phyloP scores from a whole-genome alignment of 768 basidiomycete genomes.

The Rhizopogon sp. region DNA sequence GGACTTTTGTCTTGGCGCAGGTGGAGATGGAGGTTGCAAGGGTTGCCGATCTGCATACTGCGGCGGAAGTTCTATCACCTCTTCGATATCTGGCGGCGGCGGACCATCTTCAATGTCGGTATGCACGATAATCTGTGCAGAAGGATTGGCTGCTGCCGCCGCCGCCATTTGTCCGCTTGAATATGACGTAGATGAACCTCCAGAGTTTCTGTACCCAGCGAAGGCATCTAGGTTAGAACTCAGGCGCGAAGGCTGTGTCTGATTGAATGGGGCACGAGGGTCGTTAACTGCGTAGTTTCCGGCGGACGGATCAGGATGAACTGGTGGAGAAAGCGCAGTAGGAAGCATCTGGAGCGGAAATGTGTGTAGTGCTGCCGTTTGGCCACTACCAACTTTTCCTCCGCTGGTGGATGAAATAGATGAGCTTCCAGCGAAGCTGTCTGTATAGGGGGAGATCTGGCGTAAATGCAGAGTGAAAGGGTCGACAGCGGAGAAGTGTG shows the following conservation, averaged over 20 bases:
- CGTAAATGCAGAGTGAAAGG: constrained; percentile 11
- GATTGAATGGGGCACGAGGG: background rate
- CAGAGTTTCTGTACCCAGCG: constrained; percentile 11
- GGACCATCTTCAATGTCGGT: constrained; percentile 59
- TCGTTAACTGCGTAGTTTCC: background rate
- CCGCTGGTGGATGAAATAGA: constrained; percentile 33
- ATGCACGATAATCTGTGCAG: constrained; percentile 59
- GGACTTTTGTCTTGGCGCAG: too few relatives aligned
- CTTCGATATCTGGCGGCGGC: constrained; percentile 35
- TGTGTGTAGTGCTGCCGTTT: constrained; percentile 20
- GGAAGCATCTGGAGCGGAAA: constrained; percentile 8
- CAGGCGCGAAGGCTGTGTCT: constrained; percentile 8
- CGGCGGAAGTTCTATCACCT: constrained; percentile 70
- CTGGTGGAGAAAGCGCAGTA: constrained; percentile 30
- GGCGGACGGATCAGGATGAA: constrained; percentile 15
- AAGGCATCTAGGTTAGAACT: constrained; percentile 15
- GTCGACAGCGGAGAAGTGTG: background rate
- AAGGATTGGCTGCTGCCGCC: constrained; percentile 35
- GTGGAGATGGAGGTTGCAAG: background rate
- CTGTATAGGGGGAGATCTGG: constrained; percentile 10
- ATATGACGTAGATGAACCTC: constrained; percentile 23
- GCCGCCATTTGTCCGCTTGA: constrained; percentile 45
- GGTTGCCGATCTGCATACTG: constrained; percentile 55
- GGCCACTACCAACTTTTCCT: constrained; percentile 46
- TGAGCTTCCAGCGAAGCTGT: constrained; percentile 14